Percentiles rank a stretch among this genome's conserved stretches.
Conservation (phyloP, 2,329 filamentous ascomycete species). For the Sclerotinia sclerotiorum region DNA sequence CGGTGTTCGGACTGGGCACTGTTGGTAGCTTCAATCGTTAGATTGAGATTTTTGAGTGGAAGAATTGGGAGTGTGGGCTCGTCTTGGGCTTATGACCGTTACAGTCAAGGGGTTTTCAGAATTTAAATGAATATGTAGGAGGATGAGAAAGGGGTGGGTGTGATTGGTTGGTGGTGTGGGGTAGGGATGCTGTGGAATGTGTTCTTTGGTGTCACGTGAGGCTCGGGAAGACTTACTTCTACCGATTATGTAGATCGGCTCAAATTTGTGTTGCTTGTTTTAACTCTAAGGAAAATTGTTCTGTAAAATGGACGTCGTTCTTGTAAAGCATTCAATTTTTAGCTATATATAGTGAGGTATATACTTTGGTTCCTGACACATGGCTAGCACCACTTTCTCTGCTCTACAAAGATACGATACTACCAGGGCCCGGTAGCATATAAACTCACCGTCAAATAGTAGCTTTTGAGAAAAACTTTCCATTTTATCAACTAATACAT, state of each 20-base stretch:
- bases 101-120: fast-evolving
- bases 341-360: background rate
- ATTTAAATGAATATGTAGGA: fast-evolving
- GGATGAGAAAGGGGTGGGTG: fast-evolving
- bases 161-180: background rate
- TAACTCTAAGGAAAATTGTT: too few relatives aligned
- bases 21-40: slow-evolving; percentile 40
- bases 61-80: slow-evolving; percentile 2
- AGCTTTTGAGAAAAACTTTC: background rate
- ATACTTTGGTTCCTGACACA: background rate
- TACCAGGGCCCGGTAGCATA: background rate
- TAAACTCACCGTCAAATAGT: background rate
- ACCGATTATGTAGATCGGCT: background rate
- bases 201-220: too few relatives aligned
- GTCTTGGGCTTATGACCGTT: slow-evolving; percentile 20
- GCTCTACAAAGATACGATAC: background rate
- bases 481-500: background rate
- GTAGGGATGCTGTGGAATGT: background rate
- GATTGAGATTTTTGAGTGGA: background rate
- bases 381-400: background rate
- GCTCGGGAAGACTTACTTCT: too few relatives aligned
- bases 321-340: too few relatives aligned
- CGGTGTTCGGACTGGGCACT: slow-evolving; percentile 68
- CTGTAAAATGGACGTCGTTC: too few relatives aligned
- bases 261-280: too few relatives aligned